A percentile compares a stretch with the other conserved stretches of the same genome.
Evolutionary conservation across 768 basidiomycete genomes (phyloP).

Genomic region (Cyclocybe aegerita): DNA sequence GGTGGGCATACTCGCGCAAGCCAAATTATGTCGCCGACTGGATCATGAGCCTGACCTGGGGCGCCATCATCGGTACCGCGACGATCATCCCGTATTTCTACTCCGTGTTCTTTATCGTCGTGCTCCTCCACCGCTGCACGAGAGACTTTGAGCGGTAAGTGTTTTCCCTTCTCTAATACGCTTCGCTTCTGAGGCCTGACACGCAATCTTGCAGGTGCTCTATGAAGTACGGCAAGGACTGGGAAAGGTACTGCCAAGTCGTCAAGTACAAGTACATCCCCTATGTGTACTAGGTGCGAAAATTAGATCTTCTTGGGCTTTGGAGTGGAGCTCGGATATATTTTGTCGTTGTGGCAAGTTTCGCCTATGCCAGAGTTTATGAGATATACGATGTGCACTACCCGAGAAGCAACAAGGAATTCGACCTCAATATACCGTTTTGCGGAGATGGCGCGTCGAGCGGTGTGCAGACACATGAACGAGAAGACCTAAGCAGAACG

Average conservation of each 20-base stretch:
- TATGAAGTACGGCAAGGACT: constrained; percentile 92
- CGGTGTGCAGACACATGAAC: no score
- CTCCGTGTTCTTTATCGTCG: constrained; percentile 92
- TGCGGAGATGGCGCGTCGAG: no score
- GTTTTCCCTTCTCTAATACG: neutral
- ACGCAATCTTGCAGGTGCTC: constrained; percentile 53
- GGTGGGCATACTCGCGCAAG: constrained; percentile 95
- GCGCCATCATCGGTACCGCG: constrained; percentile 69
- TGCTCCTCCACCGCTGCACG: constrained; percentile 86
- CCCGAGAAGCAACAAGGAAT: no score
- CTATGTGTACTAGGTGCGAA: constrained; percentile 61
- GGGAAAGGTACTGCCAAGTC: constrained; percentile 84
- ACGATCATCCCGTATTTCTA: constrained; percentile 95
- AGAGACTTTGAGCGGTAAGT: constrained; percentile 91
- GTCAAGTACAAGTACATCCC: constrained; percentile 94
- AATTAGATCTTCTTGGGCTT: neutral
- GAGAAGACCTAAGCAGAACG: no score
- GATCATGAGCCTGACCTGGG: constrained; percentile 85
- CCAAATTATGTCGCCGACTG: constrained; percentile 97
- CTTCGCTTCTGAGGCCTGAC: neutral
- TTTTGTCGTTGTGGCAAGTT: no score
- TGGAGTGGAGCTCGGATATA: neutral
- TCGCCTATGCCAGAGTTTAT: no score
- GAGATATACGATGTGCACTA: no score
- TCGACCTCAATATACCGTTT: no score